phyloP scores from a whole-genome alignment of 352 stramenopile genomes.

The Globisporangium ultimum region DNA sequence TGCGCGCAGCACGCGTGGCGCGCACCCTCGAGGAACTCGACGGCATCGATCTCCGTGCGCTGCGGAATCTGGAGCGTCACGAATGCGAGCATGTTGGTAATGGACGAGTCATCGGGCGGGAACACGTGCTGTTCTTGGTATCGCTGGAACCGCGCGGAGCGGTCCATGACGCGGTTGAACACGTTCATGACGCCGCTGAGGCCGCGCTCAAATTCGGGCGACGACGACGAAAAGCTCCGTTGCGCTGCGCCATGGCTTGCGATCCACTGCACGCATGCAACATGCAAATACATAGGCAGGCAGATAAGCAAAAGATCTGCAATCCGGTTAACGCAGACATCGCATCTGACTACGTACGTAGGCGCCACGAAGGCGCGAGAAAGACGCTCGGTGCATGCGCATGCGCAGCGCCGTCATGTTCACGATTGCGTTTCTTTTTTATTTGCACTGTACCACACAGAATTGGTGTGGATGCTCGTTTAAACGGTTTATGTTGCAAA shows the following conservation, averaged over 20 bases:
- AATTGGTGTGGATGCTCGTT: too few relatives aligned
- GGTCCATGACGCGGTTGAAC: constrained; percentile 20
- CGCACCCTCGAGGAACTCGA: constrained; percentile 10
- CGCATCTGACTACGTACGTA: too few relatives aligned
- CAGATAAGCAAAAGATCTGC: too few relatives aligned
- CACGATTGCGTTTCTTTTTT: too few relatives aligned
- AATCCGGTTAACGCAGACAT: too few relatives aligned
- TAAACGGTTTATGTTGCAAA: too few relatives aligned
- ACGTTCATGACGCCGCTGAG: constrained; percentile 10
- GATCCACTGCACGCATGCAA: not conserved
- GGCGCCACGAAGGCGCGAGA: too few relatives aligned
- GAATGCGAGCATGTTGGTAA: constrained; percentile 11
- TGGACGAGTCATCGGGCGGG: constrained; percentile 15
- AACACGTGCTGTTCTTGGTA: constrained; percentile 29
- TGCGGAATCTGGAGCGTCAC: constrained; percentile 3
- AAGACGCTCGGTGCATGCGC: too few relatives aligned
- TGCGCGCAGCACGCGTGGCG: not conserved
- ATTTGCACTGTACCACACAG: too few relatives aligned
- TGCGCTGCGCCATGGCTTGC: not conserved
- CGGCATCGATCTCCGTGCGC: constrained; percentile 7
- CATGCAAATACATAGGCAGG: not conserved
- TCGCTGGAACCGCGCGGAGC: constrained; percentile 26
- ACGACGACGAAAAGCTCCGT: constrained; percentile 3
- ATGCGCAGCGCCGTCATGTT: too few relatives aligned
- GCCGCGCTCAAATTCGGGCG: constrained; percentile 18